Conservation (phyloP, 2,329 filamentous ascomycete genomes). For the Xylaria sp. region DNA sequence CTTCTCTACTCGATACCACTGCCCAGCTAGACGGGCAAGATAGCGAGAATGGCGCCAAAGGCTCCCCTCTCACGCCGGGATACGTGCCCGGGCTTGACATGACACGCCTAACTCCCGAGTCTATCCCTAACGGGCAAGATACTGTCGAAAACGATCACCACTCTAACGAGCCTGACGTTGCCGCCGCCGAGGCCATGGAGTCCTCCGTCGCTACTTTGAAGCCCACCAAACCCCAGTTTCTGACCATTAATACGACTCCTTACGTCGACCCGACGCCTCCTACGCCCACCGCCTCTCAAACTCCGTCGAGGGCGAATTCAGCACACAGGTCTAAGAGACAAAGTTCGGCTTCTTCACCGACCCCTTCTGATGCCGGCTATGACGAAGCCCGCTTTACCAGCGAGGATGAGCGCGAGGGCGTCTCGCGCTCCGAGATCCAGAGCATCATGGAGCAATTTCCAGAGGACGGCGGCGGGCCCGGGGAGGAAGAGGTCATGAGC, state of each 20-base stretch:
- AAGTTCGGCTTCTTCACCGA: slow-evolving; percentile 61
- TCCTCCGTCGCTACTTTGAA: slow-evolving; percentile 63
- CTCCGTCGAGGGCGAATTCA: slow-evolving; percentile 69
- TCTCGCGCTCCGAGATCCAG: slow-evolving; percentile 87
- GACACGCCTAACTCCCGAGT: slow-evolving; percentile 3
- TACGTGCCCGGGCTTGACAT: slow-evolving; percentile 19
- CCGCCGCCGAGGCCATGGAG: slow-evolving; percentile 50
- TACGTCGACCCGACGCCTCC: slow-evolving; percentile 70
- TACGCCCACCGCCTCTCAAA: slow-evolving; percentile 65
- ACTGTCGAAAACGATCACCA: slow-evolving; percentile 1
- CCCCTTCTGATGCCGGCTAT: slow-evolving; percentile 65
- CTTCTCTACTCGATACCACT: slow-evolving; percentile 25
- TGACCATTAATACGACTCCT: slow-evolving; percentile 59
- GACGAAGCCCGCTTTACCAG: slow-evolving; percentile 68
- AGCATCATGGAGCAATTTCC: slow-evolving; percentile 98
- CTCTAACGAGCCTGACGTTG: slow-evolving; percentile 21
- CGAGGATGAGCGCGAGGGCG: slow-evolving; percentile 74
- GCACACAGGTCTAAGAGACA: slow-evolving; percentile 61
- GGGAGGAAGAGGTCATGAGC: slow-evolving; percentile 89
- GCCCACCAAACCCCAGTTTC: slow-evolving; percentile 59
- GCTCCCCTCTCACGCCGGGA: neutral
- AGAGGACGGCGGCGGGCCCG: slow-evolving; percentile 76
- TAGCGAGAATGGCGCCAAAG: slow-evolving; percentile 14
- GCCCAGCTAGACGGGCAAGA: slow-evolving; percentile 12
- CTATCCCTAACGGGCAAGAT: slow-evolving; percentile 6